Evolutionary conservation across 768 basidiomycete genomes (phyloP), one percentile per base, ranked within the genome.

Genomic region (Cubamyces sp.): DNA sequence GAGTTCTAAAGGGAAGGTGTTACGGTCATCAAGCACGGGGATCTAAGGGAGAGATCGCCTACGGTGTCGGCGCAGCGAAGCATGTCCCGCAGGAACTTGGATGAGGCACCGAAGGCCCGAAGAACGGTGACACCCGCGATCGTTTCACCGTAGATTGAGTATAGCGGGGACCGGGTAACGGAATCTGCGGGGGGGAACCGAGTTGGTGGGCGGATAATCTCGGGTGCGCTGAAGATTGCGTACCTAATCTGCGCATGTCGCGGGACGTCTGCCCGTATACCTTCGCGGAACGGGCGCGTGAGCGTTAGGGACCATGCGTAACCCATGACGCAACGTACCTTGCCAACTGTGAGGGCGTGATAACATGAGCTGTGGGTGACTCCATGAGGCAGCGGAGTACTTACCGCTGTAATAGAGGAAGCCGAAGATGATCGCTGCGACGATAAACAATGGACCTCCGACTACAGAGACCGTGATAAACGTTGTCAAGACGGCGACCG

Each of bases 31-130:
- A 60, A 25, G 34, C 55, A 30, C 60, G 48, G 60, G 37, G 45
- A 60, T 57, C 54, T 18, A 49, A 46, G 28, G 5, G 23, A 7
- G 7, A 59, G 42, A 42, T 52, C 41, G 75, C 87, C 64, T 63
- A 91, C 89, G 39, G 90, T 92, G 70, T 94, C 92, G 21, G 90
- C 88, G 62, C 85, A 90, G 54, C 85, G 83, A 12, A 92, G 77
- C 91, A 94, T 92, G 66, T 93, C 92, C 54, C 91, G 79, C 64
- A 94, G 74, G 73, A 93, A 92, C 71, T 93, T 92, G 41, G 92
- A 90, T 34, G 90, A 87, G 12, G 92, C 92, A 15, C 94, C 94
- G 70, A 94, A 97, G 0, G 94, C 88, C 46, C 94, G 88, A 30
- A 94, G 74, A 50, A 83, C 80, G 7, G 81, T 71, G 37, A 82